These are phyloP conservation scores for Hanseniaspora jakobsenii DNA, from an alignment of 805 yeast genomes.

Conservation along the genomic window DNA sequence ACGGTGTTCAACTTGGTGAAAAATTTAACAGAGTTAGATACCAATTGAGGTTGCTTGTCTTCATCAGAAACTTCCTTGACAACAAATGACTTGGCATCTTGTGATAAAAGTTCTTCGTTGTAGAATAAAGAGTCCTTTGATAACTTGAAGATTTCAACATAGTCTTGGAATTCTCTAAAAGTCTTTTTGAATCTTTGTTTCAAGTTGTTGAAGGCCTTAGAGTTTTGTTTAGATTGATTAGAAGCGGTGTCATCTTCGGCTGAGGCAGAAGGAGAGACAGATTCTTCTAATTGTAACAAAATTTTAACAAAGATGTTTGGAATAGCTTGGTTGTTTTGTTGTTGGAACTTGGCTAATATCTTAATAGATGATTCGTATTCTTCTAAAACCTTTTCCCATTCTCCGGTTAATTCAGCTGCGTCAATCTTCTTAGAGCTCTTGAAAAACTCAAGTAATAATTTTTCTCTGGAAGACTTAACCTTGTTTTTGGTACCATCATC, in stretches of 20 bases:
- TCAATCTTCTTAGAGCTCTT: slow-evolving; percentile 54
- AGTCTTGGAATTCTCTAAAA: slow-evolving; percentile 51
- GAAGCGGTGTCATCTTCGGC: slow-evolving; percentile 41
- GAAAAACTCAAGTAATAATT: slow-evolving; percentile 77
- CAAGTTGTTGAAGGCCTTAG: slow-evolving; percentile 75
- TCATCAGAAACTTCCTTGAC: slow-evolving; percentile 19
- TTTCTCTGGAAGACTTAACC: slow-evolving; percentile 88
- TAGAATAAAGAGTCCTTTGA: slow-evolving; percentile 67
- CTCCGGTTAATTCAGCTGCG: slow-evolving; percentile 52
- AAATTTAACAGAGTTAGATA: slow-evolving; percentile 30
- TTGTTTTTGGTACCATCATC: slow-evolving; percentile 63
- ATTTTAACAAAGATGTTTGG: slow-evolving; percentile 63
- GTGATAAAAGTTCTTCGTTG: slow-evolving; percentile 25
- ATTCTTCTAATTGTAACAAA: slow-evolving; percentile 60
- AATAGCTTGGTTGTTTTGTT: slow-evolving; percentile 53
- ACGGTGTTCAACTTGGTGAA: slow-evolving; percentile 64
- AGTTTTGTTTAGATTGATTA: slow-evolving; percentile 71
- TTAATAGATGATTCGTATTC: slow-evolving; percentile 73
- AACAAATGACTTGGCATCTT: slow-evolving; percentile 26
- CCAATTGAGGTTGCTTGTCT: slow-evolving; percentile 12
- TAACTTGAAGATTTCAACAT: slow-evolving; percentile 44
- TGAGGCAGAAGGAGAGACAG: slow-evolving; percentile 44
- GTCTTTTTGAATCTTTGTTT: slow-evolving; percentile 81
- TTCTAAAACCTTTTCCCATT: slow-evolving; percentile 63
- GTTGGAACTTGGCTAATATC: slow-evolving; percentile 52